Conservation (phyloP, 129 eudicot species). For the Flaveria trinervia region DNA sequence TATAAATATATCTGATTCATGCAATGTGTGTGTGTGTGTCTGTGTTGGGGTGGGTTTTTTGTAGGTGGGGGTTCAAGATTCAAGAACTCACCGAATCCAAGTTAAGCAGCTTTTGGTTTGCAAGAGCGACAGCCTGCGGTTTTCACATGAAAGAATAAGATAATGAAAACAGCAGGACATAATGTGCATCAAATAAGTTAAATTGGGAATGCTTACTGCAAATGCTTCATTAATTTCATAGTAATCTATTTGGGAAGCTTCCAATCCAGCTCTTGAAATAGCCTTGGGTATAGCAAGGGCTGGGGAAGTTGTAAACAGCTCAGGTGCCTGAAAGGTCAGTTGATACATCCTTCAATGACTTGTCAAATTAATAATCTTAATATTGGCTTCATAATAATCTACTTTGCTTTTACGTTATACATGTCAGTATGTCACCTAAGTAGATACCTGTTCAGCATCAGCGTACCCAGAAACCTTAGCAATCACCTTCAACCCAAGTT, state of each 20-base stretch:
- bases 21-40: not conserved
- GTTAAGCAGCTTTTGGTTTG: constrained; percentile 85
- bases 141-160: constrained; percentile 28
- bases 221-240: constrained; percentile 97
- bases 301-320: constrained; percentile 87
- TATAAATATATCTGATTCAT: constrained; percentile 21
- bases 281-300: constrained; percentile 97
- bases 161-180: constrained; percentile 10
- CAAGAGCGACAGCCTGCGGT: constrained; percentile 91
- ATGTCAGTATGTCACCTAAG: constrained; percentile 20
- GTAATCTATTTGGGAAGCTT: constrained; percentile 84
- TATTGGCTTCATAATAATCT: not conserved
- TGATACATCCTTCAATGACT: not conserved
- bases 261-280: constrained; percentile 76
- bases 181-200: not conserved
- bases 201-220: constrained; percentile 56
- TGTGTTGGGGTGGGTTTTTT: not conserved
- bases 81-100: constrained; percentile 68
- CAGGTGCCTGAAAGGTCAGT: constrained; percentile 69
- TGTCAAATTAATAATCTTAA: not conserved
- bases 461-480: constrained; percentile 91
- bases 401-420: constrained; percentile 21
- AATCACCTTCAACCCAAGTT: constrained; percentile 85
- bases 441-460: constrained; percentile 96
- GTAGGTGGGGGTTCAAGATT: not conserved